Base-by-base conservation (phyloP, 148 eudicot species). In the Cornus florida region DNA sequence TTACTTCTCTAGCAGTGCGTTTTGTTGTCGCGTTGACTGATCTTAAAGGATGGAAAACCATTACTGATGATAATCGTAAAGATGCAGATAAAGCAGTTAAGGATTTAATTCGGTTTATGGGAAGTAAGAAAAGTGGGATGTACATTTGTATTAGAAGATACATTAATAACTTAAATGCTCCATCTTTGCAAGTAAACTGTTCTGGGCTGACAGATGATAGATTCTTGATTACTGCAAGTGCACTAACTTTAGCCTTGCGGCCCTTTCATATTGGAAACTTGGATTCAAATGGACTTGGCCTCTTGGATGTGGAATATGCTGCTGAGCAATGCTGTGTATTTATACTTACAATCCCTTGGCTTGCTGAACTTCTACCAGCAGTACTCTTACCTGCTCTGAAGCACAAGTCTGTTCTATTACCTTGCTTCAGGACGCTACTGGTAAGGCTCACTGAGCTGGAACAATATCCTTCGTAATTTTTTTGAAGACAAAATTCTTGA, bases 201-300 rank as follows among this genome's bases (percentile, higher is more conserved):
- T 78, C 86, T 72, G 80, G 73, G 74, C 86, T 77, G 66, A 84
- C 86, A 75, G 97, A 95, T 86, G 97, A 88, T 59, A 87, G 69
- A 75, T 88, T 95, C 75, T 82, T 95, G 89, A 89, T 95, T 73
- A 90, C 92, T 71, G 97, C 97, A 72, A 93, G 97, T 89, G 94
- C 91, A 70, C 81, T 93, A 77, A 95, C 94, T 76, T 69, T 93
- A 82, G 86, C 93, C 50, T 80, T 95, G 77, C 85, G 99, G 48
- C 97, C 99, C 67, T 88, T 95, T 82, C 93, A 93, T 81, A 70
- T 59, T 62, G 81, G 78, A 39, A 82, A 81, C 59, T 22, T 65
- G 69, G 85, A 85, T 69, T 48, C 70, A 53, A 79, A 82, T n/a
- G 89, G 84, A 74, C 67, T 59, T 73, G 76, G 79, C 57, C 10